phyloP scores from a whole-genome alignment of 345 rosid genomes.

The Leavenworthia alabamica region DNA sequence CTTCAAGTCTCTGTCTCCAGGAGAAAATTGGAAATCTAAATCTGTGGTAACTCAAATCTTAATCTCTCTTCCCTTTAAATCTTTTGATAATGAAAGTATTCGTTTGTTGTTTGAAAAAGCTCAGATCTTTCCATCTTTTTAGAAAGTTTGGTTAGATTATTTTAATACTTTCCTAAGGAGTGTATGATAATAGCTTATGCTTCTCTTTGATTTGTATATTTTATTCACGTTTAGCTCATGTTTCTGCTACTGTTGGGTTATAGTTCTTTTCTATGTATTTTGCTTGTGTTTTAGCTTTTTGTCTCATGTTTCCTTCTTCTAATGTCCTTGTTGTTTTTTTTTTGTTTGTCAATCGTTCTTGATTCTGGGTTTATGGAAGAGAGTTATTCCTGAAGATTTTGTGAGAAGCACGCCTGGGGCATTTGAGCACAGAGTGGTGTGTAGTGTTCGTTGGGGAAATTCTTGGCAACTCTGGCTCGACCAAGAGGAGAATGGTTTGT shows the following conservation, averaged over 20 bases:
- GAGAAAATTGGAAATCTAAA: slow-evolving; percentile 17
- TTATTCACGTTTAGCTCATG: background rate
- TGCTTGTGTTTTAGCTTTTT: background rate
- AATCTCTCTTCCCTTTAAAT: background rate
- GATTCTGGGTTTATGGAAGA: slow-evolving; percentile 4
- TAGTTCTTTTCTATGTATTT: background rate
- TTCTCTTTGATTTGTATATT: no score
- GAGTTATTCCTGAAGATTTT: slow-evolving; percentile 22
- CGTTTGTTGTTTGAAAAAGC: background rate
- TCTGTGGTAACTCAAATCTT: slow-evolving; percentile 10
- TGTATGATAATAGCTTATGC: background rate
- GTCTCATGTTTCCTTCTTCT: background rate
- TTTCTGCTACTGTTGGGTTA: background rate
- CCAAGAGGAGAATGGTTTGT: slow-evolving; percentile 1
- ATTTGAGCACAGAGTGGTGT: slow-evolving; percentile 17
- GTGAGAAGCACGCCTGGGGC: background rate
- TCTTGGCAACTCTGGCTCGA: slow-evolving; percentile 23
- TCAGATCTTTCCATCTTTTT: background rate
- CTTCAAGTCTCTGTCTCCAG: slow-evolving; percentile 10
- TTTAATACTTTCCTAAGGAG: background rate
- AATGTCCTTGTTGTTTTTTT: background rate
- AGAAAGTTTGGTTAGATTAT: background rate
- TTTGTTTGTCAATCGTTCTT: background rate
- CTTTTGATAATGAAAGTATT: no score
- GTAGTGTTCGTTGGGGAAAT: slow-evolving; percentile 19